phyloP scores from a whole-genome alignment of 2,329 filamentous ascomycete genomes.

The Nigrograna mackinnonii region DNA sequence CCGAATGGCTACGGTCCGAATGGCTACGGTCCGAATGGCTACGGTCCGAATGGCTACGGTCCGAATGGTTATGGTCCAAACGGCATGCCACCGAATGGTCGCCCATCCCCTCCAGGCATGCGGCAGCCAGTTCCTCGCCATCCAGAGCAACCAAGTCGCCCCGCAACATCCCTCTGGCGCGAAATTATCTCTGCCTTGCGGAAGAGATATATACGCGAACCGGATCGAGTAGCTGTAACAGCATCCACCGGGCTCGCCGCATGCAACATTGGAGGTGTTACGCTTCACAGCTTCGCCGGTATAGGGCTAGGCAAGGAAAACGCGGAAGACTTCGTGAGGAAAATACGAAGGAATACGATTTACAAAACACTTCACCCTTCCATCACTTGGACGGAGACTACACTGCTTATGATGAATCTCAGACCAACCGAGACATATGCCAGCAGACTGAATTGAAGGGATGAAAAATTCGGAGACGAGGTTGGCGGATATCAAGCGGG shows the following conservation, averaged over 20 bases:
- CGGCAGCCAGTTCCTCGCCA: conserved; percentile 83
- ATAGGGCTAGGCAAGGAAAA: conserved; percentile 95
- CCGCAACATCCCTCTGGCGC: conserved; percentile 92
- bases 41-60: no score
- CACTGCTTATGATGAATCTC: no score
- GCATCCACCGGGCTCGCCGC: conserved; percentile 95
- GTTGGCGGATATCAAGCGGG: no score
- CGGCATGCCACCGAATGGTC: conserved; percentile 50
- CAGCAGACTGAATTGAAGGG: no score
- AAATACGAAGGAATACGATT: conserved; percentile 86
- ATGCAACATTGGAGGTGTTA: conserved; percentile 95
- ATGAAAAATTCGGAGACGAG: no score
- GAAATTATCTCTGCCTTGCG: conserved; percentile 84
- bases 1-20: conserved; percentile 51
- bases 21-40: conserved; percentile 46
- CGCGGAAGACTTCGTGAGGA: conserved; percentile 78
- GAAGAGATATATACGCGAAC: conserved; percentile 74
- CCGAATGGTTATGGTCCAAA: no score
- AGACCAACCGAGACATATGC: no score
- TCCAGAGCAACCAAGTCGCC: conserved; percentile 81
- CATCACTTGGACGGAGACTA: no score
- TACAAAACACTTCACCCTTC: no score
- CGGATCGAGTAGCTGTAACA: conserved; percentile 87
- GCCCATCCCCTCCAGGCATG: conserved; percentile 77
- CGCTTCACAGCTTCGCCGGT: conserved; percentile 92